A percentile compares a stretch with the other conserved stretches of the same genome.
These are phyloP conservation scores for Heterobasidion annosum DNA, from an alignment of 1,284 basidiomycete genomes.

Conservation along the genomic window DNA sequence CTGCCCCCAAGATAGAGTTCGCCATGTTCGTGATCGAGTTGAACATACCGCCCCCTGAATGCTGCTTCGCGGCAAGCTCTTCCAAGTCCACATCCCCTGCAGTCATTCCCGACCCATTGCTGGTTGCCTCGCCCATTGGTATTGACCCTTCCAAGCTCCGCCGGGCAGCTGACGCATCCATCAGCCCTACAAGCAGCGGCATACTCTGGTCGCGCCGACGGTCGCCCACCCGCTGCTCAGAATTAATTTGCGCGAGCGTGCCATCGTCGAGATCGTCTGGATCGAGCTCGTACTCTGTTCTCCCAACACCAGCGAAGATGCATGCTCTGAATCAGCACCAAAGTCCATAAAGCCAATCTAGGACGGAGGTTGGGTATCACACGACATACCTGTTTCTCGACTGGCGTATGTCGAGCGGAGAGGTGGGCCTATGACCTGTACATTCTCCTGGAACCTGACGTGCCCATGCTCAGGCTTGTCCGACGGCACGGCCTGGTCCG, in stretches of 20 bases:
- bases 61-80: conserved; percentile 55
- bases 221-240: conserved; percentile 19
- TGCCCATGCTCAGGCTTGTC: conserved; percentile 13
- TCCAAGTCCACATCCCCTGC: conserved; percentile 44
- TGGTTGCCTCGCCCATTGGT: conserved; percentile 28
- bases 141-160: conserved; percentile 45
- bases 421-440: conserved; percentile 57
- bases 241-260: conserved; percentile 28
- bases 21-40: conserved; percentile 92
- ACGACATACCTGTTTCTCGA: conserved; percentile 64
- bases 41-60: conserved; percentile 70
- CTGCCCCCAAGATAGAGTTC: conserved; percentile 94
- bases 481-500: conserved; percentile 2
- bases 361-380: no score
- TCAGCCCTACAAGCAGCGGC: conserved; percentile 70
- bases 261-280: conserved; percentile 66
- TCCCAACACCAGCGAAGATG: neutral
- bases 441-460: conserved; percentile 60
- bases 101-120: conserved; percentile 14
- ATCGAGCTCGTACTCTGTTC: conserved; percentile 68
- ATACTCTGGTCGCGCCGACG: conserved; percentile 44
- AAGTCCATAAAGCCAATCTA: neutral
- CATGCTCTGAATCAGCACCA: neutral
- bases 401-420: conserved; percentile 62
- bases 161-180: conserved; percentile 51